Evolutionary conservation across 2,329 filamentous ascomycete genomes (phyloP).

Genomic region (Ascochyta rabiei): DNA sequence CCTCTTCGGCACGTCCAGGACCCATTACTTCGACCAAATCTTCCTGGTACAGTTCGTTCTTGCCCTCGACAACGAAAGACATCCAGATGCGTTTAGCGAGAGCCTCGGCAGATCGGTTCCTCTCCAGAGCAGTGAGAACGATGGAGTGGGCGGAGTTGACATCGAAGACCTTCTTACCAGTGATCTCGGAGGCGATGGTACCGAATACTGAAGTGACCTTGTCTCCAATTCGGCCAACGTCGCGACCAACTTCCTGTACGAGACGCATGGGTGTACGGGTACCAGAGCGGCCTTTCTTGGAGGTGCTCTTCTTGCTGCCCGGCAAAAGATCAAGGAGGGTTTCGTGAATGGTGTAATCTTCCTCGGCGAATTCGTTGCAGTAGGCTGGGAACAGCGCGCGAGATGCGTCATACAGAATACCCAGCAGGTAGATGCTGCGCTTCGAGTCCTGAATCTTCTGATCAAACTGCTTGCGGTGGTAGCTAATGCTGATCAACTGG

Average conservation of each 20-base stretch:
- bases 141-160: conserved; percentile 88
- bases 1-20: conserved; percentile 72
- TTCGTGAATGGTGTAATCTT: conserved; percentile 91
- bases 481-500: conserved; percentile 83
- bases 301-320: conserved; percentile 59
- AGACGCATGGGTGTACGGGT: conserved; percentile 78
- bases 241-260: conserved; percentile 71
- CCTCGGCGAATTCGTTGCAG: conserved; percentile 86
- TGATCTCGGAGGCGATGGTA: conserved; percentile 91
- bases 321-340: conserved; percentile 65
- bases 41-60: conserved; percentile 76
- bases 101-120: conserved; percentile 83
- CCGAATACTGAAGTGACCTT: conserved; percentile 94
- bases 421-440: conserved; percentile 79
- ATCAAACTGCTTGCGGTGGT: conserved; percentile 83
- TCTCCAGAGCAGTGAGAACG: conserved; percentile 87
- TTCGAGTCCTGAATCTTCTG: conserved; percentile 88
- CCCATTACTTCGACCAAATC: conserved; percentile 91
- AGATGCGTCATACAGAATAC: conserved; percentile 88
- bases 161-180: conserved; percentile 94
- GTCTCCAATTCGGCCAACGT: conserved; percentile 78
- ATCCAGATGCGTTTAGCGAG: conserved; percentile 95
- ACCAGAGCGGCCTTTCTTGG: conserved; percentile 59
- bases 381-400: conserved; percentile 89
- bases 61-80: conserved; percentile 93